Conservation (phyloP, 306 rosid genomes). For the Aeschynomene evenia region DNA sequence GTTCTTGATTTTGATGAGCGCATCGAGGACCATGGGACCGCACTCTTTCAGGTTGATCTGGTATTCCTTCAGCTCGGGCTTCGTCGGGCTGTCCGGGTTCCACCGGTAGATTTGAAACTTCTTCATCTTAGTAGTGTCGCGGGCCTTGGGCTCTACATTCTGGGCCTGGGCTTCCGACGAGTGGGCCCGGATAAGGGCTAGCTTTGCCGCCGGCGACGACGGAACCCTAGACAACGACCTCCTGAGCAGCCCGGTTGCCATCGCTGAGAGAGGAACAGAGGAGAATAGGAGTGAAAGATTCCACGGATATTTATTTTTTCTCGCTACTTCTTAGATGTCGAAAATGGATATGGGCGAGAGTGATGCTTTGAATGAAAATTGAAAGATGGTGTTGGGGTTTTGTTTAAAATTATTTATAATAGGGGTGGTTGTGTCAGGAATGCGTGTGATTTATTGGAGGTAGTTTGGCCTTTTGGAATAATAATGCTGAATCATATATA, state of each 20-base stretch:
- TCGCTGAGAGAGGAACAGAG: conserved; percentile 16
- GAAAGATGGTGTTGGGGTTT: neutral
- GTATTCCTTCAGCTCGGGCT: conserved; percentile 76
- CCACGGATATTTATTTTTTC: neutral
- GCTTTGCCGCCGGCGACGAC: conserved; percentile 43
- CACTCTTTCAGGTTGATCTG: conserved; percentile 84
- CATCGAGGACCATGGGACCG: conserved; percentile 99
- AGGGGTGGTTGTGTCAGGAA: neutral
- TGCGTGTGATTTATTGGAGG: neutral
- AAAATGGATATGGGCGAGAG: conserved; percentile 24
- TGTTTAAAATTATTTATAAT: neutral
- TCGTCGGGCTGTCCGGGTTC: conserved; percentile 72
- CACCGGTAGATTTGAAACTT: conserved; percentile 94
- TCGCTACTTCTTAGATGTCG: neutral
- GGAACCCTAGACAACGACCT: conserved; percentile 45
- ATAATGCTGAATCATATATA: too few species aligned
- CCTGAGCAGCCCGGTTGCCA: conserved; percentile 71
- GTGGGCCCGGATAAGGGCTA: conserved; percentile 43
- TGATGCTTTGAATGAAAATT: neutral
- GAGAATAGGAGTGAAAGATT: neutral
- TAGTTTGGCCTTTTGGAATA: too few species aligned
- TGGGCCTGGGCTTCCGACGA: conserved; percentile 69
- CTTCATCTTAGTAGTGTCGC: conserved; percentile 33
- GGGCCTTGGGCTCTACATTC: conserved; percentile 43
- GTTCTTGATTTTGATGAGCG: conserved; percentile 89